A percentile compares a stretch with the other conserved stretches of the same genome.
phyloP scores from a whole-genome alignment of 1,284 basidiomycete species.

The Cutaneotrichosporon cyanovorans region DNA sequence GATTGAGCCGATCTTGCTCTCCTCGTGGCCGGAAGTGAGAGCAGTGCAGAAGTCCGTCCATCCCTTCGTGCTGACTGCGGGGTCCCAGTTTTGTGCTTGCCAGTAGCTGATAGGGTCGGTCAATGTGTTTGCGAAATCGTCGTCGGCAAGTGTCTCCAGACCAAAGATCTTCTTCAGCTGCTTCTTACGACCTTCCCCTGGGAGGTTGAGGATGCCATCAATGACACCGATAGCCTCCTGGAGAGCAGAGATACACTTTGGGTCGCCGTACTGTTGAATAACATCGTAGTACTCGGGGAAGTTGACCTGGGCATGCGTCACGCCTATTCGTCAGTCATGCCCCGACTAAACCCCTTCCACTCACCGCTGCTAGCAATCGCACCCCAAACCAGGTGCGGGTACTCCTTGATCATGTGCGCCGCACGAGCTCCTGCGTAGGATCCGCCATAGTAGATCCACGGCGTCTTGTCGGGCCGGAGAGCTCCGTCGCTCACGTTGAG shows the following conservation, averaged over 20 bases:
- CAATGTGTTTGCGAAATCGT: conserved; percentile 70
- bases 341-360: conserved; percentile 1
- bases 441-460: conserved; percentile 92
- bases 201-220: conserved; percentile 54
- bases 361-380: conserved; percentile 79
- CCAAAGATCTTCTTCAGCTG: conserved; percentile 67
- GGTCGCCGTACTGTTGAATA: conserved; percentile 66
- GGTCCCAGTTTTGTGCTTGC: conserved; percentile 71
- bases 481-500: conserved; percentile 59
- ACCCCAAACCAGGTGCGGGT: conserved; percentile 77
- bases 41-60: conserved; percentile 56
- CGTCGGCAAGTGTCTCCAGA: conserved; percentile 57
- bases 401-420: conserved; percentile 73
- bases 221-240: conserved; percentile 58
- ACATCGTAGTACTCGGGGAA: conserved; percentile 67
- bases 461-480: conserved; percentile 50
- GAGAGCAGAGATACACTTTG: conserved; percentile 62
- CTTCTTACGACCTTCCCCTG: conserved; percentile 22
- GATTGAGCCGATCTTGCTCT: conserved; percentile 26
- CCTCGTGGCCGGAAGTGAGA: conserved; percentile 46
- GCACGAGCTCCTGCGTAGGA: conserved; percentile 80
- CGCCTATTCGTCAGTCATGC: conserved; percentile 27
- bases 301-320: conserved; percentile 51
- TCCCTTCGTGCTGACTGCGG: conserved; percentile 40
- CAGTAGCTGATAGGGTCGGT: conserved; percentile 48